phyloP scores from a whole-genome alignment of 805 yeast genomes.

The Lipomyces orientalis region DNA sequence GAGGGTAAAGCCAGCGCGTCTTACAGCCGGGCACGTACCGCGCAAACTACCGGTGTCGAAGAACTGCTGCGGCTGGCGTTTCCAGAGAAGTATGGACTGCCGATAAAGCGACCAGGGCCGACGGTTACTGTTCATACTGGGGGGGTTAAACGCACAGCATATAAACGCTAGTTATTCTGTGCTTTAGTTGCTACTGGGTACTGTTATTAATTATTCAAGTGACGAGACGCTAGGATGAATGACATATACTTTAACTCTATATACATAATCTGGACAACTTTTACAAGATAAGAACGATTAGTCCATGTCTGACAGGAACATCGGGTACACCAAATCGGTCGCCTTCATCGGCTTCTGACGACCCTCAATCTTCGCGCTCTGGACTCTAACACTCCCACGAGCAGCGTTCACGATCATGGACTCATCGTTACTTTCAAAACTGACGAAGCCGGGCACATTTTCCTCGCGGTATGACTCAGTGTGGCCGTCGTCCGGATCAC shows the following conservation, averaged over 20 bases:
- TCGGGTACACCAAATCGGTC: background rate
- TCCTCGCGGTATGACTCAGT: background rate
- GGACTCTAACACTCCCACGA: background rate
- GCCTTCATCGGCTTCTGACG: background rate
- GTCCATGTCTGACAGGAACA: background rate
- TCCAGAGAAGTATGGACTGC: background rate
- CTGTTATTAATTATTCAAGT: background rate
- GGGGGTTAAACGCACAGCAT: background rate
- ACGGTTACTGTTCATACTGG: background rate
- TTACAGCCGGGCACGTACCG: background rate
- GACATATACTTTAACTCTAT: background rate
- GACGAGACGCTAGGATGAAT: background rate
- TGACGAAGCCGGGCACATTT: background rate
- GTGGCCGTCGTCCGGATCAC: background rate
- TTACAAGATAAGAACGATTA: background rate
- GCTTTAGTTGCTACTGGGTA: background rate
- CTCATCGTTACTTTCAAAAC: background rate
- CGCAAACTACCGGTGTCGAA: background rate
- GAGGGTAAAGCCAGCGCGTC: background rate
- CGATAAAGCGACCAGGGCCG: background rate
- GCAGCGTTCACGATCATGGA: background rate
- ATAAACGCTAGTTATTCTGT: constrained; percentile 4
- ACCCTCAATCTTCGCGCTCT: background rate
- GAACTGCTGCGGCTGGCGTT: background rate
- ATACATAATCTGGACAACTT: background rate